Evolutionary conservation across 768 basidiomycete genomes (phyloP).

Genomic region (Auriscalpium orientale): DNA sequence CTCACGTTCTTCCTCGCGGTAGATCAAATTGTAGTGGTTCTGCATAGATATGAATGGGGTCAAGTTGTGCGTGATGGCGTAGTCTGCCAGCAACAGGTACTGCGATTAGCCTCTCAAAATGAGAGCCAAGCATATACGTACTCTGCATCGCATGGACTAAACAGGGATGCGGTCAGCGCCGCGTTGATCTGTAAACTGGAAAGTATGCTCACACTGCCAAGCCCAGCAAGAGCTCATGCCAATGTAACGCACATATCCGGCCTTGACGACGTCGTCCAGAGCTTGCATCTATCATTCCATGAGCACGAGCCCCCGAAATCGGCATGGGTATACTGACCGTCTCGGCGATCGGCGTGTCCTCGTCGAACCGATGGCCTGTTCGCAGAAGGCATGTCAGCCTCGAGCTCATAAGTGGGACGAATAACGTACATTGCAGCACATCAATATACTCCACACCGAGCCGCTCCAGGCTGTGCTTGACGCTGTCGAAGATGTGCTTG

Average conservation of each 20-base stretch:
- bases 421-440: conserved; percentile 28
- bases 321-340: conserved; percentile 12
- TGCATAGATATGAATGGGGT: conserved; percentile 61
- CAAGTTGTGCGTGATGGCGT: conserved; percentile 31
- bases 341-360: conserved; percentile 34
- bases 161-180: neutral
- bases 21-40: conserved; percentile 48
- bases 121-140: conserved; percentile 6
- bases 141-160: conserved; percentile 20
- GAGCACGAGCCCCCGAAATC: too few relatives aligned
- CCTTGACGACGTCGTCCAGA: conserved; percentile 38
- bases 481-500: conserved; percentile 43
- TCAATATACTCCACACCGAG: conserved; percentile 41
- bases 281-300: conserved; percentile 30
- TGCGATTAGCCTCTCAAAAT: neutral
- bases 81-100: conserved; percentile 21
- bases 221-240: conserved; percentile 31
- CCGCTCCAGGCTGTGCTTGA: conserved; percentile 32
- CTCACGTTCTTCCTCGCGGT: conserved; percentile 56
- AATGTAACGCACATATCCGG: conserved; percentile 35
- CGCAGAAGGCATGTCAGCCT: neutral
- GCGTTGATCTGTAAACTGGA: neutral
- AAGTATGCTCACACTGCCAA: conserved; percentile 22
- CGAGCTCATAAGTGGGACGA: neutral
- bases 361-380: conserved; percentile 21